Percentiles rank a stretch among this genome's conserved stretches.
Evolutionary conservation across 805 yeast genomes (phyloP).

Genomic region (Zygosaccharomyces bisporus): DNA sequence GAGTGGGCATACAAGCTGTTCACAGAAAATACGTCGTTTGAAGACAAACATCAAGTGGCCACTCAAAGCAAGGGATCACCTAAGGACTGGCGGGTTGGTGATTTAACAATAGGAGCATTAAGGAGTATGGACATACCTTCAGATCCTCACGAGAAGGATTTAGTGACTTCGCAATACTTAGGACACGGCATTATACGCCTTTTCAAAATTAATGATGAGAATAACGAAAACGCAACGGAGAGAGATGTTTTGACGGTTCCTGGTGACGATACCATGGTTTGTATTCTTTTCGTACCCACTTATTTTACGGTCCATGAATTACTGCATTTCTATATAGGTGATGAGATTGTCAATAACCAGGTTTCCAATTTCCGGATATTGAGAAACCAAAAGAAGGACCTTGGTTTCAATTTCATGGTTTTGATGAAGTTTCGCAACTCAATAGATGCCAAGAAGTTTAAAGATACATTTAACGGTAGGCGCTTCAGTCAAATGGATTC

Average conservation of each 20-base stretch:
- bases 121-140: slow-evolving; percentile 8
- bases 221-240: slow-evolving; percentile 18
- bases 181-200: slow-evolving; percentile 75
- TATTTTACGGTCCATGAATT: slow-evolving; percentile 84
- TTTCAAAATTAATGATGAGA: slow-evolving; percentile 50
- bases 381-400: slow-evolving; percentile 56
- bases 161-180: slow-evolving; percentile 50
- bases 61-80: neutral
- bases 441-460: slow-evolving; percentile 58
- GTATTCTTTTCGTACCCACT: slow-evolving; percentile 81
- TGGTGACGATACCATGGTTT: slow-evolving; percentile 64
- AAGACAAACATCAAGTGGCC: neutral
- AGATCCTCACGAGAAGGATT: slow-evolving; percentile 16
- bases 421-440: slow-evolving; percentile 65
- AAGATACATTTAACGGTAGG: slow-evolving; percentile 62
- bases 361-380: slow-evolving; percentile 72
- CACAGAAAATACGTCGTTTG: slow-evolving; percentile 5
- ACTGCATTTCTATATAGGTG: slow-evolving; percentile 63
- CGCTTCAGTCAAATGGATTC: slow-evolving; percentile 85
- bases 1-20: slow-evolving; percentile 15
- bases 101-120: slow-evolving; percentile 9
- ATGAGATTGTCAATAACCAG: slow-evolving; percentile 50
- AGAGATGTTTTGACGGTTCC: slow-evolving; percentile 29
- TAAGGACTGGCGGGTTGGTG: slow-evolving; percentile 22
- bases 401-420: slow-evolving; percentile 58